Conservation (phyloP, 495 filamentous ascomycete species). For the Talaromyces stipitatus region DNA sequence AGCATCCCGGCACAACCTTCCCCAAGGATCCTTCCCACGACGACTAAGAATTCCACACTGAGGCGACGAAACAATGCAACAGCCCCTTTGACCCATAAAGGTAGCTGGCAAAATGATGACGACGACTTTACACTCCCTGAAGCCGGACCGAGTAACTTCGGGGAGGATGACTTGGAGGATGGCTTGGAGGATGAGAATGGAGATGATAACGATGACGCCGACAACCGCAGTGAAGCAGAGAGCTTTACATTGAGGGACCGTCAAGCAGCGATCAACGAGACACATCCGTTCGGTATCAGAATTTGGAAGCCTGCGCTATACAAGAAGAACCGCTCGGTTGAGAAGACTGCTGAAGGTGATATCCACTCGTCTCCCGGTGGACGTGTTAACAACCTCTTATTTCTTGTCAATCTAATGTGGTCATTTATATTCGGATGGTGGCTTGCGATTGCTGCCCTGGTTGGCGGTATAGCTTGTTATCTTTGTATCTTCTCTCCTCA, state of each 20-base stretch:
- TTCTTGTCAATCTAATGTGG: slow-evolving; percentile 85
- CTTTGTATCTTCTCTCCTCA: slow-evolving; percentile 71
- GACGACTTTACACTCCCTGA: slow-evolving; percentile 32
- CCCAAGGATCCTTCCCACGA: slow-evolving; percentile 30
- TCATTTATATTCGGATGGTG: slow-evolving; percentile 95
- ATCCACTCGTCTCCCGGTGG: slow-evolving; percentile 94
- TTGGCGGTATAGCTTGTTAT: slow-evolving; percentile 71
- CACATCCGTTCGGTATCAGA: slow-evolving; percentile 96
- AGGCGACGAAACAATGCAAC: slow-evolving; percentile 59
- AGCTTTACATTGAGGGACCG: slow-evolving; percentile 80
- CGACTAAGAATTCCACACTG: slow-evolving; percentile 55
- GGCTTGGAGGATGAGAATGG: slow-evolving; percentile 29
- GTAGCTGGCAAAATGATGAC: slow-evolving; percentile 45
- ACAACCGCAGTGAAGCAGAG: slow-evolving; percentile 65
- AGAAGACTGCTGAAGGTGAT: slow-evolving; percentile 92
- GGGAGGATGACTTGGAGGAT: slow-evolving; percentile 17
- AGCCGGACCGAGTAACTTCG: slow-evolving; percentile 11
- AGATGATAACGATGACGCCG: slow-evolving; percentile 48
- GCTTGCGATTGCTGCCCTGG: slow-evolving; percentile 69
- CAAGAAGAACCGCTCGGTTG: slow-evolving; percentile 94
- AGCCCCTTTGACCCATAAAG: slow-evolving; percentile 49
- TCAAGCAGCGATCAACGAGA: slow-evolving; percentile 97
- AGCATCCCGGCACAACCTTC: slow-evolving; percentile 23
- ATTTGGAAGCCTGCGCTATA: slow-evolving; percentile 98
- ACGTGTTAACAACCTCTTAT: slow-evolving; percentile 71